Conservation (phyloP, 2,329 filamentous ascomycete genomes). For the Samsoniella hepiali region DNA sequence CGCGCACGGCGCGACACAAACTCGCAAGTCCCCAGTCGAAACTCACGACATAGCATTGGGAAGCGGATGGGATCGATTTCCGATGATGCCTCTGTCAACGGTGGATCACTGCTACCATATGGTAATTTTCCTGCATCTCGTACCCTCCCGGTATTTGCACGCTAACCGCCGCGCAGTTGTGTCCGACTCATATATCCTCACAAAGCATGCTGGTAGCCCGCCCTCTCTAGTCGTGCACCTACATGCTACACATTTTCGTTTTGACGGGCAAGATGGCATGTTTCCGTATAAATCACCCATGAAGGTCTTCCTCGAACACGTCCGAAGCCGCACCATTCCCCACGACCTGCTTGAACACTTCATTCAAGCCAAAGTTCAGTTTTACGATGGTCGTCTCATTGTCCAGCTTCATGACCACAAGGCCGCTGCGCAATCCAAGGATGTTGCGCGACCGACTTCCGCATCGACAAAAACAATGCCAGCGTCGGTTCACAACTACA, state of each 20-base stretch:
- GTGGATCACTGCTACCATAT: slow-evolving; percentile 50
- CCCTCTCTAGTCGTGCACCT: slow-evolving; percentile 87
- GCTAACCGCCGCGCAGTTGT: slow-evolving; percentile 53
- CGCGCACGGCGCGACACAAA: slow-evolving; percentile 57
- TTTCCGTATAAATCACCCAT: slow-evolving; percentile 93
- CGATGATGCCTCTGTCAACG: slow-evolving; percentile 39
- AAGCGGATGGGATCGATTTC: slow-evolving; percentile 47
- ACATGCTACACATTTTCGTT: slow-evolving; percentile 80
- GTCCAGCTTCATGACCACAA: slow-evolving; percentile 92
- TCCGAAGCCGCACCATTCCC: slow-evolving; percentile 73
- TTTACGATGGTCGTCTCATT: slow-evolving; percentile 94
- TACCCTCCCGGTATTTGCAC: not conserved
- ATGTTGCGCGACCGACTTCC: slow-evolving; percentile 47
- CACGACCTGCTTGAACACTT: slow-evolving; percentile 86
- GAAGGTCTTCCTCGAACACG: slow-evolving; percentile 73
- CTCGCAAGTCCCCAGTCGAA: slow-evolving; percentile 42
- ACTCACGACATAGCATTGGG: slow-evolving; percentile 50
- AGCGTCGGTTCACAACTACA: slow-evolving; percentile 91
- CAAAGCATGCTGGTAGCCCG: slow-evolving; percentile 69
- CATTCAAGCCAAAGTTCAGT: slow-evolving; percentile 65
- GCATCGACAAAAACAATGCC: slow-evolving; percentile 61
- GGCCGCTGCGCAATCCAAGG: slow-evolving; percentile 59
- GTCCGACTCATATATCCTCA: slow-evolving; percentile 74
- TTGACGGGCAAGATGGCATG: slow-evolving; percentile 90
- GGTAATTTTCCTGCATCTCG: slow-evolving; percentile 34